phyloP scores from a whole-genome alignment of 768 basidiomycete species.

The Auricularia sp. region DNA sequence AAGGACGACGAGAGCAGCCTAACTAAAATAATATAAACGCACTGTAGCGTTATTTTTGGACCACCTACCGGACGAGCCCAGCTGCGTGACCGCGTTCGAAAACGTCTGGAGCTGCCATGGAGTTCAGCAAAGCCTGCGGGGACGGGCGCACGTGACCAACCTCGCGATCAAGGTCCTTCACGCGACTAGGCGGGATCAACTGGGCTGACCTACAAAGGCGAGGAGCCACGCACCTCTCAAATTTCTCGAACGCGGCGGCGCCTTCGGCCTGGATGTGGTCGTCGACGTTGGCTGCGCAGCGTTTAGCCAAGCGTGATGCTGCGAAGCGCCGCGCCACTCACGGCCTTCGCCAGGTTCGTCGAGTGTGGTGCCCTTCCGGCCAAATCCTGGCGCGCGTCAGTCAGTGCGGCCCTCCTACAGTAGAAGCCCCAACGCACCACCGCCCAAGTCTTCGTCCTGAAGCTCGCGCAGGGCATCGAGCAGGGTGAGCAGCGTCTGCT shows the following conservation, averaged over 20 bases:
- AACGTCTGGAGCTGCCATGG: constrained; percentile 57
- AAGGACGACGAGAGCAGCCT: constrained; percentile 68
- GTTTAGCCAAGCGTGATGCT: neutral
- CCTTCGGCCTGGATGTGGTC: constrained; percentile 62
- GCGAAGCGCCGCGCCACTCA: constrained; percentile 30
- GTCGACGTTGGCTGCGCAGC: constrained; percentile 45
- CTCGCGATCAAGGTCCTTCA: constrained; percentile 58
- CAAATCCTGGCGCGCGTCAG: neutral
- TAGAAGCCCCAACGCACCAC: neutral
- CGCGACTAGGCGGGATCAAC: constrained; percentile 30
- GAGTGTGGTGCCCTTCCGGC: constrained; percentile 26
- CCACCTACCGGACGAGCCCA: constrained; percentile 45
- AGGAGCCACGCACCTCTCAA: constrained; percentile 39
- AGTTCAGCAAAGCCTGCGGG: constrained; percentile 10
- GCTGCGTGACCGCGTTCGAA: constrained; percentile 63
- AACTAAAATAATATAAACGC: constrained; percentile 21
- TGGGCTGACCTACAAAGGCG: neutral
- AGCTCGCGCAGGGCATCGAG: constrained; percentile 39
- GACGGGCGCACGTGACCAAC: constrained; percentile 22
- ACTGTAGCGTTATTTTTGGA: neutral
- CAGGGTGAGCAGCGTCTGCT: constrained; percentile 37
- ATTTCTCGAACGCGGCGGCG: constrained; percentile 53
- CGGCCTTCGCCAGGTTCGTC: constrained; percentile 60
- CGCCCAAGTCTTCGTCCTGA: constrained; percentile 26
- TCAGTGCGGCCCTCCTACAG: neutral